Conservation (phyloP, 2,329 filamentous ascomycete species). For the Blumeria graminis region DNA sequence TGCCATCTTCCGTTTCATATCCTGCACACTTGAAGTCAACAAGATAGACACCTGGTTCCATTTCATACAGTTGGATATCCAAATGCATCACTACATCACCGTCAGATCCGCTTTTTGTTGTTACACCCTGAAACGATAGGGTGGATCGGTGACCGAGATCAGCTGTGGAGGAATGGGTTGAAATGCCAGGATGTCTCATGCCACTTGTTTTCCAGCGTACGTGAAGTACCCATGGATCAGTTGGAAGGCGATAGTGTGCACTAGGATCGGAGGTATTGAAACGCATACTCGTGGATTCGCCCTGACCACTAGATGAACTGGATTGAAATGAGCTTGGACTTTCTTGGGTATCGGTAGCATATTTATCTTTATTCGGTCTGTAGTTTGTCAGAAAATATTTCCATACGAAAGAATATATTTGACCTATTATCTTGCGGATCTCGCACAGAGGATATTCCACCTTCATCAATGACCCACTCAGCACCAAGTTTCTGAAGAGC, state of each 20-base stretch:
- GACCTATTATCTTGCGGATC: conserved; percentile 17
- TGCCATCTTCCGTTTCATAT: conserved; percentile 60
- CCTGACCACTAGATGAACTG: conserved; percentile 15
- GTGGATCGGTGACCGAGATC: conserved; percentile 20
- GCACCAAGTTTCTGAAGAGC: conserved; percentile 72
- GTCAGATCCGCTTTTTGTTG: conserved; percentile 7
- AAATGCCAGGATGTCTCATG: conserved; percentile 31
- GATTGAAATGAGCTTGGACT: conserved; percentile 9
- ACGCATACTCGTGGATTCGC: conserved; percentile 9
- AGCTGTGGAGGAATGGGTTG: conserved; percentile 23
- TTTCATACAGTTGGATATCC: conserved; percentile 87
- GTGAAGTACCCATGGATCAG: conserved; percentile 84
- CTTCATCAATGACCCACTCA: conserved; percentile 53
- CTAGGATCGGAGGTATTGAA: conserved; percentile 23
- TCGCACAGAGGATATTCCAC: conserved; percentile 17
- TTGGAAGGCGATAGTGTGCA: conserved; percentile 59
- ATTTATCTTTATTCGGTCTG: neutral
- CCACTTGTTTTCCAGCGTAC: conserved; percentile 72
- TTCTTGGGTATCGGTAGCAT: too few species aligned
- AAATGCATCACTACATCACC: conserved; percentile 61
- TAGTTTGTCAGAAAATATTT: neutral
- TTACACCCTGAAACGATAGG: conserved; percentile 7
- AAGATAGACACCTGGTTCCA: conserved; percentile 78
- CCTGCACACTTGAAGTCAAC: conserved; percentile 98
- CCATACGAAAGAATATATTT: conserved; percentile 6